Percentiles rank a stretch among this genome's conserved stretches.
These are phyloP conservation scores for Xylaria longipes DNA, from an alignment of 495 filamentous ascomycete species.

Conservation along the genomic window DNA sequence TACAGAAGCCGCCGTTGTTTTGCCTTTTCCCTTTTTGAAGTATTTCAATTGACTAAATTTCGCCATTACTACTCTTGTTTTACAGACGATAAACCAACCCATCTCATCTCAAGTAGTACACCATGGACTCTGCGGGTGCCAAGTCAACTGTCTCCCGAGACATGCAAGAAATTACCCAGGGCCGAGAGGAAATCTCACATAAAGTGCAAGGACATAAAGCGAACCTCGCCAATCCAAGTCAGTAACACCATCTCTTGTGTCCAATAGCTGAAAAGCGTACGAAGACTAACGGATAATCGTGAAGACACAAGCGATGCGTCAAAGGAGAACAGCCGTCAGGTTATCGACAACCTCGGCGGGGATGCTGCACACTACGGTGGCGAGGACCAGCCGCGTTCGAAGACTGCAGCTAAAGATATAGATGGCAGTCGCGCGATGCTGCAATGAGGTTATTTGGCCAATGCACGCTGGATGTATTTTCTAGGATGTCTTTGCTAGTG, in stretches of 20 bases:
- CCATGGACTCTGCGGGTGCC: conserved; percentile 43
- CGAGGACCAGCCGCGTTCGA: conserved; percentile 38
- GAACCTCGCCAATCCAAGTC: conserved; percentile 38
- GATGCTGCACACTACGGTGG: conserved; percentile 38
- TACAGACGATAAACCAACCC: background rate
- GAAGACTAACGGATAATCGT: background rate
- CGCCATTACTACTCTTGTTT: background rate
- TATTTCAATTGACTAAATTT: background rate
- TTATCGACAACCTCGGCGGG: conserved; percentile 35
- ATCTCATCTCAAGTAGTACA: conserved; percentile 6
- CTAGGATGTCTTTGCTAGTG: background rate
- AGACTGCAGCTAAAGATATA: conserved; percentile 42
- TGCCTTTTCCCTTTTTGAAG: background rate
- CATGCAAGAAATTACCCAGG: conserved; percentile 47
- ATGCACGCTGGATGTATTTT: background rate
- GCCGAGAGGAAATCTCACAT: conserved; percentile 43
- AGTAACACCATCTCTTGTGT: background rate
- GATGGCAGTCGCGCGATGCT: conserved; percentile 39
- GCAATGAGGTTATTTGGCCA: conserved; percentile 5
- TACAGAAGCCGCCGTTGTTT: background rate
- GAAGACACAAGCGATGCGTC: conserved; percentile 41
- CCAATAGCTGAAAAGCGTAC: background rate
- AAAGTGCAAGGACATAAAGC: conserved; percentile 41
- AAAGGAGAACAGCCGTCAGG: conserved; percentile 35
- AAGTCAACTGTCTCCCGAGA: conserved; percentile 47